Conservation (phyloP, 2,329 filamentous ascomycete genomes). For the Leptosphaerulina australis region DNA sequence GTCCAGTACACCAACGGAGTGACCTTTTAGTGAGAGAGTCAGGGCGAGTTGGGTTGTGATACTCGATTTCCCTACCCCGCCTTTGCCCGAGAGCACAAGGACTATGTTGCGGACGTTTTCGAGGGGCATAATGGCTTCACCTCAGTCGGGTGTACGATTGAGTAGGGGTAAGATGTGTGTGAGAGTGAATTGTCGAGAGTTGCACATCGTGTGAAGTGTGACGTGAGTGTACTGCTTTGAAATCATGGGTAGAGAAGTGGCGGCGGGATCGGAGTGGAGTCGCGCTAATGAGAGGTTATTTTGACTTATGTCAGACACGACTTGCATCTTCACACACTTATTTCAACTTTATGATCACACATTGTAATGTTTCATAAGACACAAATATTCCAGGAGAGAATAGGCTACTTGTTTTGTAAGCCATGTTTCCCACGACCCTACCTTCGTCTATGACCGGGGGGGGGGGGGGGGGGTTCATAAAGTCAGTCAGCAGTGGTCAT, state of each 20-base stretch:
- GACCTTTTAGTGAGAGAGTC: slow-evolving; percentile 80
- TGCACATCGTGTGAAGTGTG: slow-evolving; percentile 21
- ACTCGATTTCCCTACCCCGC: slow-evolving; percentile 96
- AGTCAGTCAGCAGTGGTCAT: too few relatives aligned
- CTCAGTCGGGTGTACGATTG: slow-evolving; percentile 32
- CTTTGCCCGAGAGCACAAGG: slow-evolving; percentile 92
- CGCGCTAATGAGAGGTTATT: slow-evolving; percentile 12
- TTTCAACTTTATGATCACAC: not conserved
- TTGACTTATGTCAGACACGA: not conserved
- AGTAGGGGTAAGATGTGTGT: not conserved
- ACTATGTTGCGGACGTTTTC: slow-evolving; percentile 77
- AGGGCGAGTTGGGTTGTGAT: slow-evolving; percentile 96
- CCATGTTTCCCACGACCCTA: too few relatives aligned
- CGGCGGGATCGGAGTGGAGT: slow-evolving; percentile 34
- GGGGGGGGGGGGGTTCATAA: too few relatives aligned
- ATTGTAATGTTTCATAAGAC: not conserved
- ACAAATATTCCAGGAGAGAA: slow-evolving; percentile 4
- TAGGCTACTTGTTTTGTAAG: slow-evolving; percentile 21
- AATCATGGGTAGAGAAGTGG: slow-evolving; percentile 37
- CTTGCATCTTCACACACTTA: not conserved
- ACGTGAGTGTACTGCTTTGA: slow-evolving; percentile 38
- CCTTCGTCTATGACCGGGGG: too few relatives aligned
- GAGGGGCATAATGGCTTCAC: slow-evolving; percentile 65
- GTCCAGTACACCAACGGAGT: slow-evolving; percentile 93
- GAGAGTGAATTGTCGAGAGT: not conserved